Conservation (phyloP, 352 stramenopile species). For the Phytophthora syringae region DNA sequence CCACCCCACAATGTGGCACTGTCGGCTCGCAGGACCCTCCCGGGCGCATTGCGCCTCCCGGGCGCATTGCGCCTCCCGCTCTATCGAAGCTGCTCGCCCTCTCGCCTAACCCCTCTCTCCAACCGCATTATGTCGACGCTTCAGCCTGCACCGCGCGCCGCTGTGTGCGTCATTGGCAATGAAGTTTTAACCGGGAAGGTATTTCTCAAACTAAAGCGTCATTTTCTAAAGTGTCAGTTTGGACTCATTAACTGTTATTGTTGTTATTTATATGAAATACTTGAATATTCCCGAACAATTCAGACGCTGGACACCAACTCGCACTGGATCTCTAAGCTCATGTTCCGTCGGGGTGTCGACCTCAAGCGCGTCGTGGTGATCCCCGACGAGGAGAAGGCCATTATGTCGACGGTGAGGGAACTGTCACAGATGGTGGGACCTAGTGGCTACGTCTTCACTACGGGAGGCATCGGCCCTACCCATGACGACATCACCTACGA, state of each 20-base stretch:
- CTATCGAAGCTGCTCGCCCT: background rate
- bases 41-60: too few species aligned
- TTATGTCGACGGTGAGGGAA: constrained; percentile 73
- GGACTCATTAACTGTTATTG: background rate
- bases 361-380: constrained; percentile 81
- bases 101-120: background rate
- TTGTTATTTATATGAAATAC: background rate
- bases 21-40: background rate
- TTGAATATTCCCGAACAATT: background rate
- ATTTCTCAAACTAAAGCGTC: background rate
- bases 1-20: constrained; percentile 10
- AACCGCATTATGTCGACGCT: constrained; percentile 12
- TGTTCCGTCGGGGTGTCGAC: constrained; percentile 83
- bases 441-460: constrained; percentile 87
- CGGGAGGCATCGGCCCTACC: constrained; percentile 83
- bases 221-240: background rate
- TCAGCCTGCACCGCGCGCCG: constrained; percentile 51
- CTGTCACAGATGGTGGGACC: constrained; percentile 77
- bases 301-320: constrained; percentile 90
- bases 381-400: constrained; percentile 79
- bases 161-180: constrained; percentile 84
- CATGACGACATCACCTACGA: constrained; percentile 92
- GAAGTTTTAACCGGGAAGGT: constrained; percentile 89
- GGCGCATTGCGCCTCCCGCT: constrained; percentile 5
- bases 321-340: constrained; percentile 81